Conservation (phyloP, 257 asterid genomes). For the Primulina eburnea region DNA sequence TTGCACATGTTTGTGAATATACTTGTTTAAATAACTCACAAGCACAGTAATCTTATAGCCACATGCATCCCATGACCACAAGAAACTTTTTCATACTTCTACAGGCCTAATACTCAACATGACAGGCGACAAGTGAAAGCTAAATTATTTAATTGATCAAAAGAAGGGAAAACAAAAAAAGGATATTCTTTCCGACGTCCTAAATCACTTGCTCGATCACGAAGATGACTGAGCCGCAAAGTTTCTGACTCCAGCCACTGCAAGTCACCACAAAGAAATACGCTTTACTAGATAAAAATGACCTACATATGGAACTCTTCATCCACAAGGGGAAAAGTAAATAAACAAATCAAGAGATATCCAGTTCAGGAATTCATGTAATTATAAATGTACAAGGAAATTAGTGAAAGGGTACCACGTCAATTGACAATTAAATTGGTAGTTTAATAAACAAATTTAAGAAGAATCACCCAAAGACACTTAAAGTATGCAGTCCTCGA, state of each 20-base stretch:
- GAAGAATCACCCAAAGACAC: background rate
- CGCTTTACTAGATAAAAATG: background rate
- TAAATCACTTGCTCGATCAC: conserved; percentile 97
- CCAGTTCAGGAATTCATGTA: background rate
- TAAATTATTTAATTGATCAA: conserved; percentile 8
- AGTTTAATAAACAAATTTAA: background rate
- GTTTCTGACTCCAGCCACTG: conserved; percentile 98
- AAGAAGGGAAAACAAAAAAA: conserved; percentile 29
- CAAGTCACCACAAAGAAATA: conserved; percentile 10
- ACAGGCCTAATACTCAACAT: background rate
- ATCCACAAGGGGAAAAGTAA: background rate
- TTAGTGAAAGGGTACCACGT: background rate
- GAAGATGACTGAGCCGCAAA: conserved; percentile 85
- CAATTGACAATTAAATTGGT: background rate
- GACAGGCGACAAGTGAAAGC: background rate
- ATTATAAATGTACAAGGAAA: background rate
- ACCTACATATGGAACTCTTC: background rate
- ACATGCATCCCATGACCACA: background rate
- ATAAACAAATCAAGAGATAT: background rate
- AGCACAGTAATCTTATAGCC: background rate
- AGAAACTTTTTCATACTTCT: background rate
- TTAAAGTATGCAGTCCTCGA: background rate
- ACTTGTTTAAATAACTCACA: background rate
- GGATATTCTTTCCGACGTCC: conserved; percentile 99
- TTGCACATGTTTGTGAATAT: background rate